Evolutionary conservation across 257 asterid species (phyloP).

Genomic region (Euphrasia confusa): DNA sequence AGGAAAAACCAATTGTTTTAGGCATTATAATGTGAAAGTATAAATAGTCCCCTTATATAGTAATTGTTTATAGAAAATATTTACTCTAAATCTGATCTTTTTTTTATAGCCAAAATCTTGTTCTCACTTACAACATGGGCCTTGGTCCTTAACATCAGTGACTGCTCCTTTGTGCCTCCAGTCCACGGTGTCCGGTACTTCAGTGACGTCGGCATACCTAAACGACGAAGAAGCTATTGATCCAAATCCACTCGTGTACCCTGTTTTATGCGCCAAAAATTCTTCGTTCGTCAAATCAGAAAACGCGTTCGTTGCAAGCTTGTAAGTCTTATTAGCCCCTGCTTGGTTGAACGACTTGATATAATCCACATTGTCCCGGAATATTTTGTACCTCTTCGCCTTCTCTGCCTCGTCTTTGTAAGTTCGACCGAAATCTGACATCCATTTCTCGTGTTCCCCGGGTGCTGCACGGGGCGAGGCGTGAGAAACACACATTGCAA

Average conservation of each 20-base stretch:
- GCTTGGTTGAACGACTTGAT: constrained; percentile 34
- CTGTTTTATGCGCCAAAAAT: constrained; percentile 30
- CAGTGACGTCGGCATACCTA: constrained; percentile 33
- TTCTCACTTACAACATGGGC: constrained; percentile 32
- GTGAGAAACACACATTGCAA: constrained; percentile 27
- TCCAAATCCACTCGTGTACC: constrained; percentile 23
- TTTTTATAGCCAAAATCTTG: no score
- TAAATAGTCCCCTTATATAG: no score
- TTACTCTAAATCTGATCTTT: no score
- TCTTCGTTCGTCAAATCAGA: constrained; percentile 44
- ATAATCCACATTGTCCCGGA: constrained; percentile 32
- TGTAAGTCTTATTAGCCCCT: constrained; percentile 21
- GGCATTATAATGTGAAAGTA: no score
- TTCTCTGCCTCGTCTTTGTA: constrained; percentile 38
- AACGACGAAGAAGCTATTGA: constrained; percentile 19
- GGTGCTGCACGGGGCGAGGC: constrained; percentile 29
- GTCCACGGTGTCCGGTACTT: constrained; percentile 35
- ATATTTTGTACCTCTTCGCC: constrained; percentile 31
- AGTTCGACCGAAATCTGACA: constrained; percentile 31
- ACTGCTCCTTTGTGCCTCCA: constrained; percentile 52
- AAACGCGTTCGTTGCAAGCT: constrained; percentile 35
- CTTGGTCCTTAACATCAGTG: constrained; percentile 41
- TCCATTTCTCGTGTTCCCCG: constrained; percentile 39
- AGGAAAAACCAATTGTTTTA: no score
- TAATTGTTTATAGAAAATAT: no score